Evolutionary conservation across 2,329 filamentous ascomycete species (phyloP), one percentile per base, ranked within the genome.

Genomic region (Hypoxylon sp.): DNA sequence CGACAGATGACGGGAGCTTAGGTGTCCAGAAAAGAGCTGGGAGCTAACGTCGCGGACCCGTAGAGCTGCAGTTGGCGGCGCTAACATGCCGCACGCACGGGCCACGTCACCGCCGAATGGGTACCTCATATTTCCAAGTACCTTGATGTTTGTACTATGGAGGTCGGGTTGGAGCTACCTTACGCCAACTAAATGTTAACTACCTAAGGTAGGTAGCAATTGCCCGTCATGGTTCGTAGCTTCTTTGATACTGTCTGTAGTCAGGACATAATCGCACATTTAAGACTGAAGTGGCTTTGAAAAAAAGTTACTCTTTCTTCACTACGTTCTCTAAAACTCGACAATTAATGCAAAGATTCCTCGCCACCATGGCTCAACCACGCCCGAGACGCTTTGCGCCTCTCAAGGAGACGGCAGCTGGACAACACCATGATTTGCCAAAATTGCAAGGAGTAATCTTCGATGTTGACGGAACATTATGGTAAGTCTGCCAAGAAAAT

Each of bases 391-490:
- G 83, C 33, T 91, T 91, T 74, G 86, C 88, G 48, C 89, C 89
- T 10, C 78, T 91, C 54, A 83, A 81, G 64, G 75, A 79, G 20
- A 80, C 79, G 6, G 80, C 79, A 4, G 72, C 75, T 8, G 69
- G 68, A 10, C 71, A 79, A 4, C 74, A 78, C 2, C 72, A 75
- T 25, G 76, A 77, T 7, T 77, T 80, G 22, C 86, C 86, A 1
- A 82, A 77, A 63, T 79, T 92, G 30, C 84, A 84, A 67, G 90
- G 90, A 2, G 81, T 91, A 1, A 85, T 98, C 13, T 98, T 98
- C 81, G 95, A 99, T 82, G 93, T 99, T 70, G 95, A 99, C 80
- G 95, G 95, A 2, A 99, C 95, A 25, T 82, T 98, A 67, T 98
- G 92, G 95, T 97, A 82, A 82, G 90, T 84, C 20, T 44, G 11